Base-by-base conservation (phyloP, 2,329 filamentous ascomycete species). In the Remersonia thermophila region DNA sequence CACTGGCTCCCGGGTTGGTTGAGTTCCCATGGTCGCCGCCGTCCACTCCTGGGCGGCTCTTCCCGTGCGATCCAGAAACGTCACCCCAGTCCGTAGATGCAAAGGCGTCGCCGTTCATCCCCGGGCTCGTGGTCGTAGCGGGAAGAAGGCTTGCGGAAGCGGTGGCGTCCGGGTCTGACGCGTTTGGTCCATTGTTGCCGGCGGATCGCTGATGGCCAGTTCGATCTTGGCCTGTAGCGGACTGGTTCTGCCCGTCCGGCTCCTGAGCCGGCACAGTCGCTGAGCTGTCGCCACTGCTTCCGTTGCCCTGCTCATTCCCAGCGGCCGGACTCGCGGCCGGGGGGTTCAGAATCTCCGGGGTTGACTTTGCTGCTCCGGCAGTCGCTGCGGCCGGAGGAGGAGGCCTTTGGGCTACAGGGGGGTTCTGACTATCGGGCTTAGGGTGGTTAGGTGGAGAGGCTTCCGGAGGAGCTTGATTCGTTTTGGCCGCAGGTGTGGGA, bases 31-130 rank as follows among this genome's bases (percentile, higher is more conserved):
- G 11, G 23, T 31, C 29, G 3, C n/a, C 26, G 30, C 14, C 28
- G 11, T 27, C 30, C 20, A 13, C 30, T 33, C 5, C 25, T n/a
- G n/a, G n/a, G n/a, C n/a, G 35, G 20, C 13, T 16, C 2, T 25
- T 27, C 4, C 17, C 28, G 23, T 20, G 20, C 20, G 30, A 31
- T 3, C 16, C 34, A 3, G 12, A 12, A 14, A 39, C 10, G 5
- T 32, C 34, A 7, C 15, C 28, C 14, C 33, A 42, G 12, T 30
- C 27, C 5, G 28, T 26, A 1, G 32, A 8, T 4, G 34, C 15
- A 11, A 39, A 32, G 15, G 17, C 34, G 14, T 32, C 16, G 4
- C 33, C 34, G 10, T 27, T 39, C 10, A 35, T 28, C n/a, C 18
- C 16, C 17, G 9, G n/a, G 13, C 20, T 17, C 27, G 3, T 26